phyloP scores from a whole-genome alignment of 2,329 filamentous ascomycete species.

The Trichoderma sp. region DNA sequence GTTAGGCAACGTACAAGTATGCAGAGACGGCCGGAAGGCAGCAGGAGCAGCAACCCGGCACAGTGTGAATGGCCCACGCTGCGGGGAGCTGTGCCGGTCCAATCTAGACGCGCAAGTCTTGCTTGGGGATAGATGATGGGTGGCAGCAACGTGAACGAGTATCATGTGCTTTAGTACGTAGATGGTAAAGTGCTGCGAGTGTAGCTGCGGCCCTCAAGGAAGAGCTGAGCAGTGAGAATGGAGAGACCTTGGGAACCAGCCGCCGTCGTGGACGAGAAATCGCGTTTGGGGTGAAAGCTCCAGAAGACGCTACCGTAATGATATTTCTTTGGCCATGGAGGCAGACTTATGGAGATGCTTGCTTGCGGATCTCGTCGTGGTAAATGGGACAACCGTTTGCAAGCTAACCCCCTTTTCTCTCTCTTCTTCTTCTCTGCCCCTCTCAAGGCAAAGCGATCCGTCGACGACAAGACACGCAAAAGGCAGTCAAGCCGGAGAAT shows the following conservation, averaged over 20 bases:
- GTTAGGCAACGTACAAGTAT: conserved; percentile 8
- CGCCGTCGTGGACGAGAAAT: background rate
- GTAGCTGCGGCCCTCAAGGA: background rate
- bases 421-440: background rate
- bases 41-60: conserved; percentile 5
- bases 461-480: conserved; percentile 1
- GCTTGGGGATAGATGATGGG: conserved; percentile 3
- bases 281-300: conserved; percentile 1
- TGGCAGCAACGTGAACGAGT: conserved; percentile 11
- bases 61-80: conserved; percentile 12
- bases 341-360: conserved; percentile 4
- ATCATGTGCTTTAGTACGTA: conserved; percentile 17
- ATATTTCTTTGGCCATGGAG: conserved; percentile 1
- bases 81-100: conserved; percentile 16
- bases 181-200: background rate
- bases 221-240: background rate
- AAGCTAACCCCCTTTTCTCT: background rate
- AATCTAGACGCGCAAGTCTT: conserved; percentile 14
- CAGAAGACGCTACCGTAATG: background rate
- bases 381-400: background rate
- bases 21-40: background rate
- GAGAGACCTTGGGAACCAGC: background rate
- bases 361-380: background rate
- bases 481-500: conserved; percentile 6
- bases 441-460: background rate